Conservation (phyloP, 805 yeast species). For the Kregervanrija delftensis region DNA sequence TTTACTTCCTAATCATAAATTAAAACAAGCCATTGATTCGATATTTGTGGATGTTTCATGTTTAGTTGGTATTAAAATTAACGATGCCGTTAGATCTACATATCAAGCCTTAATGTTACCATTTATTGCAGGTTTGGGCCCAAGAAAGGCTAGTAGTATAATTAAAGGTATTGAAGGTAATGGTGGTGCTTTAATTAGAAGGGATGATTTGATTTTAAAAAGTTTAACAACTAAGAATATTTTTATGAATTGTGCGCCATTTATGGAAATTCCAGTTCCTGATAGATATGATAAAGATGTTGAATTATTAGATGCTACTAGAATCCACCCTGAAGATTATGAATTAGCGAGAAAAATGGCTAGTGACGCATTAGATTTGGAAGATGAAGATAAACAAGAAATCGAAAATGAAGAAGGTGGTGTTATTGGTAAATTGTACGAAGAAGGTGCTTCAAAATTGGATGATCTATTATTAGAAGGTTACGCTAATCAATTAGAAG, state of each 20-base stretch:
- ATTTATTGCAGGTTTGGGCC: constrained; percentile 88
- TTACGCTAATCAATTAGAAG: constrained; percentile 84
- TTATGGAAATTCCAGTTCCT: constrained; percentile 65
- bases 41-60: constrained; percentile 87
- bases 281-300: constrained; percentile 54
- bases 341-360: constrained; percentile 96
- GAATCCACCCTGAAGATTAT: constrained; percentile 97
- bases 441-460: constrained; percentile 65
- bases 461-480: constrained; percentile 86
- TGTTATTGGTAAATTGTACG: constrained; percentile 65
- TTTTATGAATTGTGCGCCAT: constrained; percentile 88
- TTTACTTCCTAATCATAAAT: constrained; percentile 54
- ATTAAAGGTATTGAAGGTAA: constrained; percentile 68
- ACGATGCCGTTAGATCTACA: constrained; percentile 74
- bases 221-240: constrained; percentile 73
- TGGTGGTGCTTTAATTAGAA: constrained; percentile 54
- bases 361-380: constrained; percentile 93
- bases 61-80: constrained; percentile 88
- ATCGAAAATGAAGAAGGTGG: constrained; percentile 81
- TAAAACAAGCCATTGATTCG: constrained; percentile 63
- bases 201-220: constrained; percentile 80
- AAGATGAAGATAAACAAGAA: constrained; percentile 72
- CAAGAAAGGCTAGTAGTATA: constrained; percentile 86
- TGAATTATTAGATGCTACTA: constrained; percentile 85
- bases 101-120: constrained; percentile 67